A percentile compares a stretch with the other conserved stretches of the same genome.
These are phyloP conservation scores for Passiflora organensis DNA, from an alignment of 345 rosid species.

Conservation along the genomic window DNA sequence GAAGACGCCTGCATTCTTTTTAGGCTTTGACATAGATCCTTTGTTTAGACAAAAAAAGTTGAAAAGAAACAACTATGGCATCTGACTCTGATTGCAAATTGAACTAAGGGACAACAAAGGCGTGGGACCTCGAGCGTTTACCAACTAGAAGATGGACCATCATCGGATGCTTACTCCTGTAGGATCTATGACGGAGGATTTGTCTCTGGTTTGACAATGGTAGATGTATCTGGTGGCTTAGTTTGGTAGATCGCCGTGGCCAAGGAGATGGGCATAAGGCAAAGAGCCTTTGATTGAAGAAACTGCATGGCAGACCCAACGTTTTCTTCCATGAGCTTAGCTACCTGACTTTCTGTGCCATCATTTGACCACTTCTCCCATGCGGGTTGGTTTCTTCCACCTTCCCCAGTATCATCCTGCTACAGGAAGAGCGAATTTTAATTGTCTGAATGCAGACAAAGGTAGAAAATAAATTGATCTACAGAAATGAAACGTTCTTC, in stretches of 20 bases:
- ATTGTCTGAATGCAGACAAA: slow-evolving; percentile 6
- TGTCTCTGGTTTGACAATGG: slow-evolving; percentile 70
- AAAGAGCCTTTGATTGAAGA: slow-evolving; percentile 93
- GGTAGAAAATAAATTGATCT: not conserved
- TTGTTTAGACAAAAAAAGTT: slow-evolving; percentile 26
- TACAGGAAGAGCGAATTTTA: not conserved
- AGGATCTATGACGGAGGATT: slow-evolving; percentile 58
- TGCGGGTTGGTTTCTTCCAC: slow-evolving; percentile 72
- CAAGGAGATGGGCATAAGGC: slow-evolving; percentile 96
- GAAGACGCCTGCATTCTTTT: slow-evolving; percentile 30
- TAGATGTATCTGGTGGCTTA: slow-evolving; percentile 69
- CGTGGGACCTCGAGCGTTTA: slow-evolving; percentile 26
- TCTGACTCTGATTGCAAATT: slow-evolving; percentile 66
- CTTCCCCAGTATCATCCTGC: slow-evolving; percentile 82
- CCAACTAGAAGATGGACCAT: slow-evolving; percentile 19
- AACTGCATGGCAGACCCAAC: slow-evolving; percentile 98
- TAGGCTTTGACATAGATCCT: slow-evolving; percentile 44
- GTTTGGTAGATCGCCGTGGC: slow-evolving; percentile 88
- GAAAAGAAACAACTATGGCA: slow-evolving; percentile 34
- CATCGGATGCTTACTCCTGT: slow-evolving; percentile 33
- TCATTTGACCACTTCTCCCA: slow-evolving; percentile 99
- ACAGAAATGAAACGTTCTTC: not conserved
- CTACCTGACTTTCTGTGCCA: slow-evolving; percentile 90
- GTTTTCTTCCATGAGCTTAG: slow-evolving; percentile 97
- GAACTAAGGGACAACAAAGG: slow-evolving; percentile 21